Evolutionary conservation across 345 rosid genomes (phyloP), one percentile per base, ranked within the genome.

Genomic region (Populus simonii): DNA sequence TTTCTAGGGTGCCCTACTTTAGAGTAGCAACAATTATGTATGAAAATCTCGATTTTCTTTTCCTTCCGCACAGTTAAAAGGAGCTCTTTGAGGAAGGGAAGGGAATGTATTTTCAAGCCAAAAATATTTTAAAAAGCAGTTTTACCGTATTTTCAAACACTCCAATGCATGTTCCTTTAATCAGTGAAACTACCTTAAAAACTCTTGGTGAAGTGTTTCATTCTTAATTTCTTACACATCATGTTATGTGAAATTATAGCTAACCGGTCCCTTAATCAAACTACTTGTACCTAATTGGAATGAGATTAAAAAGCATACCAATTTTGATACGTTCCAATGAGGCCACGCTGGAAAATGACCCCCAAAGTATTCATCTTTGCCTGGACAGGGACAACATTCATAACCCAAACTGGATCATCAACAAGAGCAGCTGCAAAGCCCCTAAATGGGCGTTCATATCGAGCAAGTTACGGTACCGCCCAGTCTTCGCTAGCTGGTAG

Each of bases 271-370:
- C n/a, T n/a, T n/a, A n/a, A n/a, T n/a, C n/a, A n/a, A n/a, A n/a
- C n/a, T n/a, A n/a, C n/a, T n/a, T 4, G 6, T 22, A 8, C 20
- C n/a, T n/a, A 27, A 71, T n/a, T 25, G 68, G n/a, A 25, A 17
- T 18, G 27, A 59, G 27, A 57, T 13, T 51, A 66, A 66, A 11
- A 59, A 68, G 3, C 81, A 10, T 87, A 95, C 99, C 99, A 96
- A 67, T 88, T 91, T 71, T 96, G 99, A 79, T 96, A 96, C 0
- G 98, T 92, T 79, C 99, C 99, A 3, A 92, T 90, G 73, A 96
- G 73, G 22, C 99, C 99, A 10, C 99, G 92, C 78, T 96, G 96
- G 45, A 86, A 96, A 9, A 93, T 83, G 67, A 81, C 97, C 12
- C 99, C 99, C 9, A 96, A 90, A 5, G 97, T 93, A 76, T 92